Base-by-base conservation (phyloP, 306 rosid genomes). In the Cicer bijugum region DNA sequence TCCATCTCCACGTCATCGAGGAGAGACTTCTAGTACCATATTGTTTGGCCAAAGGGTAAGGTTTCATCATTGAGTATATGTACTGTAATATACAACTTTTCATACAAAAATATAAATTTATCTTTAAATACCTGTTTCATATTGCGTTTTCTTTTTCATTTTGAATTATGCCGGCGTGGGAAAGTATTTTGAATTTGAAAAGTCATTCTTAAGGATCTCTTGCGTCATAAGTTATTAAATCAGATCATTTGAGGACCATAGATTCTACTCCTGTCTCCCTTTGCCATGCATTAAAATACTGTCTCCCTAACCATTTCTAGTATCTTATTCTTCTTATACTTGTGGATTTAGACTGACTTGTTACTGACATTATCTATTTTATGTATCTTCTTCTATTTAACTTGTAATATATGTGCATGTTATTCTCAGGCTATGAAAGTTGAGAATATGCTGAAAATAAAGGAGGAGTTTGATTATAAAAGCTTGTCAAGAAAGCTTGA, bases 381-480 rank as follows among this genome's bases (percentile, higher is more conserved):
- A 64, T 4, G 44, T 42, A 9, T 28, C 17, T 61, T 57, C 17
- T 57, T 16, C 1, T 71, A 14, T 42, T 43, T 12, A 20, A n/a
- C 57, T 47, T 14, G 12, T 62, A 71, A 33, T 72, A 44, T 39
- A 69, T 79, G 66, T 75, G 72, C 37, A 47, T 46, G 67, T 78
- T 80, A 44, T 74, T 75, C 6, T 80, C 81, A 78, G 97, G 96
- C 97, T 61, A 94, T 91, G 99, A 94, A 94, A 89, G 99, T 94
- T 75, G 96, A 94, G 81, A 94, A 94, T 75, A 91, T 94, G 96
- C 84, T 89, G 84, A 94, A 86, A 80, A 94, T 94, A 78, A 94
- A 94, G 82, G 99, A 94, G 83, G 99, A 94, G 83, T 94, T 94
- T 85, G 99, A 91, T 86, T 91, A 91, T 86, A 94, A 90, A 87